These are phyloP conservation scores for Fusarium sambucinum DNA, from an alignment of 2,329 filamentous ascomycete species.

Conservation along the genomic window DNA sequence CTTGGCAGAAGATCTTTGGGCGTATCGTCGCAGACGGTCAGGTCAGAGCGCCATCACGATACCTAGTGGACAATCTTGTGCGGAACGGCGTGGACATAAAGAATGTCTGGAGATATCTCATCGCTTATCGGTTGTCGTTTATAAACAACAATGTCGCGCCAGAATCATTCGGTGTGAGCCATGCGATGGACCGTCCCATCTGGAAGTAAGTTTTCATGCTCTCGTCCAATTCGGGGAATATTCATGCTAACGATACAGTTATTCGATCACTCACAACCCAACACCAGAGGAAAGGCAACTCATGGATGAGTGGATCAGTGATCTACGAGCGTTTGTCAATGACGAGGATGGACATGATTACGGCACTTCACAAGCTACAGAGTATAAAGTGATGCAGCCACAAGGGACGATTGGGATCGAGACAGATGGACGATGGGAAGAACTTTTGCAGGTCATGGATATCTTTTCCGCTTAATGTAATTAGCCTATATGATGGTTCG, in stretches of 20 bases:
- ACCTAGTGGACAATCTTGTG: constrained; percentile 12
- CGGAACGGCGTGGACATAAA: constrained; percentile 6
- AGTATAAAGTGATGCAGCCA: constrained; percentile 17
- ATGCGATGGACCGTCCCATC: constrained; percentile 22
- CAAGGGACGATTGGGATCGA: constrained; percentile 3
- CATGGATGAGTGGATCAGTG: constrained; percentile 4
- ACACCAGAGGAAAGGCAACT: neutral
- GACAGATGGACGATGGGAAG: constrained; percentile 2
- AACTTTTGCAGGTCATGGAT: constrained; percentile 18
- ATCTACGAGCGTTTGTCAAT: constrained; percentile 1
- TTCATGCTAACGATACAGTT: neutral
- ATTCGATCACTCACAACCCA: constrained; percentile 7
- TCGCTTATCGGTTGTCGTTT: constrained; percentile 6
- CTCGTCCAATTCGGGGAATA: accelerated
- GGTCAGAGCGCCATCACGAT: constrained; percentile 17
- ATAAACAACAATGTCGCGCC: constrained; percentile 1
- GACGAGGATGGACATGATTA: neutral
- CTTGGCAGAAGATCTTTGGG: constrained; percentile 12
- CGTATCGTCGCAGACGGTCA: constrained; percentile 14
- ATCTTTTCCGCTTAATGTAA: constrained; percentile 7
- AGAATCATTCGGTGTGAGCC: constrained; percentile 15
- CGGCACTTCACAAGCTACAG: neutral
- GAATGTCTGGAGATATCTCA: constrained; percentile 21
- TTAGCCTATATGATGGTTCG: neutral
- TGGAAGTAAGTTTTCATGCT: constrained; percentile 3